phyloP scores from a whole-genome alignment of 1,139 yeast species.

The Hansenula lynferdii region DNA sequence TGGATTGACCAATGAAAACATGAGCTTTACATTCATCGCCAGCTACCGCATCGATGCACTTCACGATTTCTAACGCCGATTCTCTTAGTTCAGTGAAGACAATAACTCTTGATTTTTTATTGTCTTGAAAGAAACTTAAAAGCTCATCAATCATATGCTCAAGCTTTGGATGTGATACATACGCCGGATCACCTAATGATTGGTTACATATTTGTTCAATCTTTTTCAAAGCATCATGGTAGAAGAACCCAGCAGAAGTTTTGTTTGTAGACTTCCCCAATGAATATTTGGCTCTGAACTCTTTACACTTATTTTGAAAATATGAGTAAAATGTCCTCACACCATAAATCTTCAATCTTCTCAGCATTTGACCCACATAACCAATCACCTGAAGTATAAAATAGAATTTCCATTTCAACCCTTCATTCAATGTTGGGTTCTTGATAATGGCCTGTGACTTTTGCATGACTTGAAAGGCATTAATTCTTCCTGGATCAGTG shows the following conservation, averaged over 20 bases:
- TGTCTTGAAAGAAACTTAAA: conserved; percentile 43
- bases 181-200: conserved; percentile 34
- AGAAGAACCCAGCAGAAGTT: conserved; percentile 54
- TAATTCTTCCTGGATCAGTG: conserved; percentile 61
- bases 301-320: conserved; percentile 52
- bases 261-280: conserved; percentile 46
- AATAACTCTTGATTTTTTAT: conserved; percentile 63
- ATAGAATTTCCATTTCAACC: conserved; percentile 65
- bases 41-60: conserved; percentile 46
- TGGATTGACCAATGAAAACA: conserved; percentile 84
- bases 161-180: conserved; percentile 74
- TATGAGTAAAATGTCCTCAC: conserved; percentile 68
- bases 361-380: conserved; percentile 66
- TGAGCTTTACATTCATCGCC: conserved; percentile 58
- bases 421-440: conserved; percentile 55
- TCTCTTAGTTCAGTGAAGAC: conserved; percentile 86
- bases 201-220: conserved; percentile 43
- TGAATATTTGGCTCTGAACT: conserved; percentile 53
- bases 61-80: conserved; percentile 83
- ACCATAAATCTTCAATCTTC: conserved; percentile 77
- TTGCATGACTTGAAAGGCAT: conserved; percentile 69
- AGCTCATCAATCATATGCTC: conserved; percentile 56
- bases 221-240: conserved; percentile 40
- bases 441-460: conserved; percentile 53
- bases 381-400: conserved; percentile 58